A percentile compares a stretch with the other conserved stretches of the same genome.
phyloP scores from a whole-genome alignment of 2,329 filamentous ascomycete species.

The Alternaria angustiovoidea region DNA sequence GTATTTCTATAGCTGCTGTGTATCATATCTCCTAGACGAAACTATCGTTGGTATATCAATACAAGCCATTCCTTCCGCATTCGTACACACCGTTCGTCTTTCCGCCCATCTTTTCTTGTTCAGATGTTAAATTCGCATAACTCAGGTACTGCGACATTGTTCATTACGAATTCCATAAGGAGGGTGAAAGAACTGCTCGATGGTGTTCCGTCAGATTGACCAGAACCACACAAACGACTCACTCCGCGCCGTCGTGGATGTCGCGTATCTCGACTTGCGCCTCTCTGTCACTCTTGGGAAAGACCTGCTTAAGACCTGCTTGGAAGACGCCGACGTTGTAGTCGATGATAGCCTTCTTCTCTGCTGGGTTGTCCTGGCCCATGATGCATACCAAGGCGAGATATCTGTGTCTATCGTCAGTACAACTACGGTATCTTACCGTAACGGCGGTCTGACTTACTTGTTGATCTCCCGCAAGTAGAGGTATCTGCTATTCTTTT shows the following conservation, averaged over 20 bases:
- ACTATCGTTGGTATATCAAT: neutral
- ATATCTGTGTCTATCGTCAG: constrained; percentile 60
- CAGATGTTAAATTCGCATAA: neutral
- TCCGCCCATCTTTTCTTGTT: neutral
- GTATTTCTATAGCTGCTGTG: neutral
- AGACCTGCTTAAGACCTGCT: constrained; percentile 79
- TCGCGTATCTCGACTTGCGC: constrained; percentile 34
- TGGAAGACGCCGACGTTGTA: constrained; percentile 88
- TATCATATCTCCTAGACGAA: neutral
- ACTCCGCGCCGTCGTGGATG: constrained; percentile 24
- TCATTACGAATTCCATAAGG: neutral
- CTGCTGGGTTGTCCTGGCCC: constrained; percentile 80
- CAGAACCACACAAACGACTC: constrained; percentile 1
- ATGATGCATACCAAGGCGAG: constrained; percentile 85
- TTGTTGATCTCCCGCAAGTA: constrained; percentile 73
- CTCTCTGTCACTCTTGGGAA: constrained; percentile 59
- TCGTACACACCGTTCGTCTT: neutral
- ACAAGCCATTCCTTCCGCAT: neutral
- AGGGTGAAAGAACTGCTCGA: neutral
- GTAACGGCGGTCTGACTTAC: constrained; percentile 52
- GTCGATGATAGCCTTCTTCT: constrained; percentile 84
- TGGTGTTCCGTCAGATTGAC: neutral
- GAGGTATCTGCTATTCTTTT: constrained; percentile 66
- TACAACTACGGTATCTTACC: neutral
- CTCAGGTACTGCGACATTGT: neutral